Base-by-base conservation (phyloP, 352 stramenopile species). In the Phytophthora idaei region DNA sequence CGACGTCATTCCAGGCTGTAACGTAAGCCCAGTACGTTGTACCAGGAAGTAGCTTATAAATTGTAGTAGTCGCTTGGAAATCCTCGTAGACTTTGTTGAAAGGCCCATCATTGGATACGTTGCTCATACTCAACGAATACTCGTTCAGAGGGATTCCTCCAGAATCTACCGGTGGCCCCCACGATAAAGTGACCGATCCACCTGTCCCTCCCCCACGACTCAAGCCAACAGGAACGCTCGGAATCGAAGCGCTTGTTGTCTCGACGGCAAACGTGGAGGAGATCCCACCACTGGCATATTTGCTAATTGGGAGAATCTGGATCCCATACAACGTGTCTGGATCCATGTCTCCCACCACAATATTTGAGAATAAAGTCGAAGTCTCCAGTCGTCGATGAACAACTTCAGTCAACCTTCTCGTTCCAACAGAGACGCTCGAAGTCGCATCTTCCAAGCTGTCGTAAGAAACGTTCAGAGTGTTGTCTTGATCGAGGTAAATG, bases 321-420 rank as follows among this genome's bases (percentile, higher is more conserved):
- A 92, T 74, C 7, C 64, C 60, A 61, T 92, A 92, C 15, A 89
- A 32, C 2, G 46, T 83, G 21, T 75, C 58, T 2, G 84, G 76
- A 42, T 90, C 80, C 21, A 92, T 70, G 3, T 74, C 73, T 4
- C 65, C 71, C 3, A 90, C 50, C 29, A 78, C 4, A 31, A 84
- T 58, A 11, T 60, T 62, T 34, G 56, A 61, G 29, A 71, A 71
- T 11, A 17, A 28, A 1, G 9, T 37, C 15, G 61, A 39, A 0
- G 3, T 45, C 5, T 54, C 44, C 7, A 75, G 41, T 49, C 56
- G 61, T 47, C 57, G 61, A 47, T 64, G 52, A 6, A 0, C 25
- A 15, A 5, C 10, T 31, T 71, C 57, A 2, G 4, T 12, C n/a
- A 84, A 45, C 3, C 74, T 67, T 31, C 75, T 66, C 5, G 49